Evolutionary conservation across 768 basidiomycete genomes (phyloP).

Genomic region (Amanita polypyramis): DNA sequence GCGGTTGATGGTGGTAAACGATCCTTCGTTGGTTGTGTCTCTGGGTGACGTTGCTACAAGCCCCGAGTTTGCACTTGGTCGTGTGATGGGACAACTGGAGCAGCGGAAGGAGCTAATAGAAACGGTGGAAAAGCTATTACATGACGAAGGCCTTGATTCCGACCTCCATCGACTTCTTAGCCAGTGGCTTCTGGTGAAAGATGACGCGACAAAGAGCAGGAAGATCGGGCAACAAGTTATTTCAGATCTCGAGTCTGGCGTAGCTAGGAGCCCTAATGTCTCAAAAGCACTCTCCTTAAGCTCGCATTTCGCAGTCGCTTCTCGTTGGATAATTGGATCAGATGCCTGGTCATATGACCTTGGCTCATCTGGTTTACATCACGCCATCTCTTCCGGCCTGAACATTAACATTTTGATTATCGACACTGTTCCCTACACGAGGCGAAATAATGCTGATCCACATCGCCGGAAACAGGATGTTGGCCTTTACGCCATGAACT

Average conservation of each 20-base stretch:
- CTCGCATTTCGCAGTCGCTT: conserved; percentile 53
- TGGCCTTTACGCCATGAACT: conserved; percentile 97
- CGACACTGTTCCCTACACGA: conserved; percentile 84
- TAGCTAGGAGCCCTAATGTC: conserved; percentile 31
- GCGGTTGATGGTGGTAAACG: conserved; percentile 78
- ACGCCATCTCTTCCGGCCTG: conserved; percentile 81
- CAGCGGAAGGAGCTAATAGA: conserved; percentile 58
- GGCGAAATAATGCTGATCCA: conserved; percentile 58
- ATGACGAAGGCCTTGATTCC: conserved; percentile 31
- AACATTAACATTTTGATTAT: conserved; percentile 94
- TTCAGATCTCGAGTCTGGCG: conserved; percentile 30
- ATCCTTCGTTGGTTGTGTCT: conserved; percentile 57
- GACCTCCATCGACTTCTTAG: conserved; percentile 65
- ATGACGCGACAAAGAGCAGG: conserved; percentile 55
- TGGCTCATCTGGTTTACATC: conserved; percentile 91
- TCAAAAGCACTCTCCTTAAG: conserved; percentile 49
- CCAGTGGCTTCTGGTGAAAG: conserved; percentile 71
- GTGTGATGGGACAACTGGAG: conserved; percentile 75
- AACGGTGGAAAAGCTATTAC: conserved; percentile 57
- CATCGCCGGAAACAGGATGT: conserved; percentile 89
- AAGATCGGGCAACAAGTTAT: conserved; percentile 49
- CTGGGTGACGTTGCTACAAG: conserved; percentile 73
- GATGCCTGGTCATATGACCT: conserved; percentile 98
- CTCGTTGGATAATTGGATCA: conserved; percentile 96
- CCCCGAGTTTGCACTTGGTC: conserved; percentile 93